Percentiles rank a stretch among this genome's conserved stretches.
Conservation (phyloP, 495 filamentous ascomycete species). For the Daldinia loculata region DNA sequence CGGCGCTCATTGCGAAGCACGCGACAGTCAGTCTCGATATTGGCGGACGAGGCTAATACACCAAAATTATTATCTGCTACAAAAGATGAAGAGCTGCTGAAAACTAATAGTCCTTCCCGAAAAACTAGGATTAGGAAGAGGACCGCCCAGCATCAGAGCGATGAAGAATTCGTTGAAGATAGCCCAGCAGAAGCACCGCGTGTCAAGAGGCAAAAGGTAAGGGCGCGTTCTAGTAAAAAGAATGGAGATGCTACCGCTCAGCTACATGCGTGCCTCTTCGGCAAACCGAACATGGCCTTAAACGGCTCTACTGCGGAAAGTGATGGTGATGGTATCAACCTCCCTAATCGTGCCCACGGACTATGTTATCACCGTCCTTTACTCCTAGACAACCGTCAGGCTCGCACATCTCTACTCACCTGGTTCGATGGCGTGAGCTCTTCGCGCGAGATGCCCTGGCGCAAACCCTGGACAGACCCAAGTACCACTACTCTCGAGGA, state of each 20-base stretch:
- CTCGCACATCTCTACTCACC: slow-evolving; percentile 44
- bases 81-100: slow-evolving; percentile 1
- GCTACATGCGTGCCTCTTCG: slow-evolving; percentile 21
- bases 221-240: slow-evolving; percentile 4
- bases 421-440: slow-evolving; percentile 53
- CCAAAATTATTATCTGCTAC: neutral
- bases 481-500: neutral
- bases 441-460: slow-evolving; percentile 57
- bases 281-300: neutral
- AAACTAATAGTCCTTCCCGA: neutral
- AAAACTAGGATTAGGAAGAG: slow-evolving; percentile 21
- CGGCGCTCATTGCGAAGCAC: slow-evolving; percentile 29
- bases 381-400: slow-evolving; percentile 46
- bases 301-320: neutral
- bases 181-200: neutral
- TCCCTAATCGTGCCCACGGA: slow-evolving; percentile 28
- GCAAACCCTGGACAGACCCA: slow-evolving; percentile 53
- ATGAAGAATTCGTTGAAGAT: slow-evolving; percentile 17
- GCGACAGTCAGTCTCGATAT: neutral
- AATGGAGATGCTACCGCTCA: slow-evolving; percentile 16
- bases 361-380: slow-evolving; percentile 53
- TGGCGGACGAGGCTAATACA: neutral
- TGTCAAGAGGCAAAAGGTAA: slow-evolving; percentile 30
- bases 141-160: neutral
- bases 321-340: neutral